phyloP scores from a whole-genome alignment of 2,329 filamentous ascomycete genomes.

The Talaromyces islandicus region DNA sequence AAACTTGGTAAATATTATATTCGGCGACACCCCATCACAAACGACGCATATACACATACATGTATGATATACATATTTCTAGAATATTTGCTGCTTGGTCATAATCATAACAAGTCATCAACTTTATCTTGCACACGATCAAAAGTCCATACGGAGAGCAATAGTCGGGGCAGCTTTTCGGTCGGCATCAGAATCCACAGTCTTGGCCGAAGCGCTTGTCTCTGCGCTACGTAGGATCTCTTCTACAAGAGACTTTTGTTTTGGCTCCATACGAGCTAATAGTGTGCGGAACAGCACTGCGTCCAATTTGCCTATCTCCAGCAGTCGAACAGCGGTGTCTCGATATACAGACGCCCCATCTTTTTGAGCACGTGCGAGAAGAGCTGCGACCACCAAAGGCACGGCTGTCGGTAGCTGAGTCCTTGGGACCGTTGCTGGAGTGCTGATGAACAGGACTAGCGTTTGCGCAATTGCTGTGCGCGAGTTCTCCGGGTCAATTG shows the following conservation, averaged over 20 bases:
- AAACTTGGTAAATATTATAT: background rate
- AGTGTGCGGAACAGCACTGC: conserved; percentile 67
- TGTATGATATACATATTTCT: background rate
- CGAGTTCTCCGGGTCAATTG: conserved; percentile 66
- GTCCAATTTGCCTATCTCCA: conserved; percentile 75
- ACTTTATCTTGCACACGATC: background rate
- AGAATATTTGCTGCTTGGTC: background rate
- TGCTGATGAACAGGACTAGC: conserved; percentile 64
- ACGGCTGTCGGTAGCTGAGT: conserved; percentile 48
- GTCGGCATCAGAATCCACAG: conserved; percentile 45
- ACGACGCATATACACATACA: background rate
- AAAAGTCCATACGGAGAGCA: conserved; percentile 93
- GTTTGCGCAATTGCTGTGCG: conserved; percentile 66
- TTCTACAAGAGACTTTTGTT: conserved; percentile 72
- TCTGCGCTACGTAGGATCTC: conserved; percentile 64
- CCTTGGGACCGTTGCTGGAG: conserved; percentile 23
- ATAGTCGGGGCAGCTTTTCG: conserved; percentile 65
- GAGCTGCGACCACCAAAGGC: conserved; percentile 68
- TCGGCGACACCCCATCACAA: background rate
- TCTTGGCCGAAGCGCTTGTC: conserved; percentile 34
- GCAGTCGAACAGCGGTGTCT: conserved; percentile 68
- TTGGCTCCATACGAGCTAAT: conserved; percentile 63
- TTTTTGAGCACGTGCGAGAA: conserved; percentile 65
- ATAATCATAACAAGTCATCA: background rate
- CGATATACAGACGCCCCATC: conserved; percentile 56